phyloP scores from a whole-genome alignment of 805 yeast genomes.

The Ogataea angusta region DNA sequence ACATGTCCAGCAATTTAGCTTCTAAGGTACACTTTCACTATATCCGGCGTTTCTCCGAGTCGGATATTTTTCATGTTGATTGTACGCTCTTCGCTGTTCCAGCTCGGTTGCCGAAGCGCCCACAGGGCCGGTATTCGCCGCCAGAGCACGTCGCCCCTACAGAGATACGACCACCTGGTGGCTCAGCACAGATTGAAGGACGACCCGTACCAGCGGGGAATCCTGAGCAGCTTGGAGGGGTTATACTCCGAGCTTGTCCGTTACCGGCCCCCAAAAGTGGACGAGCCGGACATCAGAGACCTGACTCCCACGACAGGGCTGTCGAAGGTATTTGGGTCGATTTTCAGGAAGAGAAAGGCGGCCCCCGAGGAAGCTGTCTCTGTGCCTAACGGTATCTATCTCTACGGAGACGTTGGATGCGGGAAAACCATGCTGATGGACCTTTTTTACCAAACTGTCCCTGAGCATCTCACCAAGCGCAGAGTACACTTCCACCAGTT shows the following conservation, averaged over 20 bases:
- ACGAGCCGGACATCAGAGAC: conserved; percentile 47
- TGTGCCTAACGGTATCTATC: conserved; percentile 79
- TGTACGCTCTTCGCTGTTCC: neutral
- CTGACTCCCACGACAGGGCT: conserved; percentile 51
- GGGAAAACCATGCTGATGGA: conserved; percentile 99
- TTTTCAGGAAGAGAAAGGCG: conserved; percentile 25
- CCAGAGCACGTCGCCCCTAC: conserved; percentile 28
- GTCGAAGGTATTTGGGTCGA: conserved; percentile 29
- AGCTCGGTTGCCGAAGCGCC: neutral
- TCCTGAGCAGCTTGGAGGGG: conserved; percentile 57
- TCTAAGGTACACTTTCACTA: neutral
- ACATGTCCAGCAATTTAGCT: neutral
- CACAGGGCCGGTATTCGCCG: conserved; percentile 2
- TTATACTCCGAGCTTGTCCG: conserved; percentile 51
- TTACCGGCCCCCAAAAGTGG: conserved; percentile 63
- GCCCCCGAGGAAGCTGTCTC: conserved; percentile 12
- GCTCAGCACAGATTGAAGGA: conserved; percentile 50
- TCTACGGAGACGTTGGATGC: conserved; percentile 97
- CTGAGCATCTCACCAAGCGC: conserved; percentile 68
- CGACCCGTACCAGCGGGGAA: conserved; percentile 78
- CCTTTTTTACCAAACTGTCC: conserved; percentile 81
- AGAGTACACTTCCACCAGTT: conserved; percentile 95
- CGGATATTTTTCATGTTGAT: conserved; percentile 4
- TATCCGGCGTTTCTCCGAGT: conserved; percentile 6
- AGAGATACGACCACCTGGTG: conserved; percentile 30